Evolutionary conservation across 768 basidiomycete species (phyloP).

Genomic region (Pisolithus marmoratus): DNA sequence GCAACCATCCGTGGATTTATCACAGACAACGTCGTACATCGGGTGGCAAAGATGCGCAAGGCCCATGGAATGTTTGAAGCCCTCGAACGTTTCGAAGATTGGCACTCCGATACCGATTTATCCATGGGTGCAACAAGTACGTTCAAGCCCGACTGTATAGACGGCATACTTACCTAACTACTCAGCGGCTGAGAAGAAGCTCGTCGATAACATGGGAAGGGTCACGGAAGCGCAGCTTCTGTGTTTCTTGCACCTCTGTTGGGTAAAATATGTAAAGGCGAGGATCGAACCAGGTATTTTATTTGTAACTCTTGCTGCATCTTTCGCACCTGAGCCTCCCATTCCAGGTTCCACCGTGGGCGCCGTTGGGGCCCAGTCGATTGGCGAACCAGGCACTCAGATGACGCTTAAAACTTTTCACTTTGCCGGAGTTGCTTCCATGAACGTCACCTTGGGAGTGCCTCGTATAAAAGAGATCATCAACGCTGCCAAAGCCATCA

Average conservation of each 20-base stretch:
- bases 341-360: conserved; percentile 88
- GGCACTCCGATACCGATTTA: conserved; percentile 74
- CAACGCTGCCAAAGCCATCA: conserved; percentile 96
- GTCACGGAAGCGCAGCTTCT: conserved; percentile 79
- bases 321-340: background rate
- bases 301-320: background rate
- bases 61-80: conserved; percentile 82
- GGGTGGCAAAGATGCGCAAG: conserved; percentile 61
- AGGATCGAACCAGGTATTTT: conserved; percentile 87
- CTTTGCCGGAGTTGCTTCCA: conserved; percentile 98
- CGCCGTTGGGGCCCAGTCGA: conserved; percentile 97
- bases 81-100: conserved; percentile 63
- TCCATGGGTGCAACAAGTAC: conserved; percentile 69
- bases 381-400: conserved; percentile 98
- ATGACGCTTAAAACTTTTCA: conserved; percentile 99
- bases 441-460: conserved; percentile 99
- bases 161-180: conserved; percentile 1
- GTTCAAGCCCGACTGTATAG: conserved; percentile 13
- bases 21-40: conserved; percentile 54
- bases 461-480: conserved; percentile 99
- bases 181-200: conserved; percentile 58
- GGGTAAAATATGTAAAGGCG: conserved; percentile 89
- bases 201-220: conserved; percentile 87
- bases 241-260: conserved; percentile 79
- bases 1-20: conserved; percentile 69